Conservation (phyloP, 1,284 basidiomycete genomes). For the Phylloporus sp. region DNA sequence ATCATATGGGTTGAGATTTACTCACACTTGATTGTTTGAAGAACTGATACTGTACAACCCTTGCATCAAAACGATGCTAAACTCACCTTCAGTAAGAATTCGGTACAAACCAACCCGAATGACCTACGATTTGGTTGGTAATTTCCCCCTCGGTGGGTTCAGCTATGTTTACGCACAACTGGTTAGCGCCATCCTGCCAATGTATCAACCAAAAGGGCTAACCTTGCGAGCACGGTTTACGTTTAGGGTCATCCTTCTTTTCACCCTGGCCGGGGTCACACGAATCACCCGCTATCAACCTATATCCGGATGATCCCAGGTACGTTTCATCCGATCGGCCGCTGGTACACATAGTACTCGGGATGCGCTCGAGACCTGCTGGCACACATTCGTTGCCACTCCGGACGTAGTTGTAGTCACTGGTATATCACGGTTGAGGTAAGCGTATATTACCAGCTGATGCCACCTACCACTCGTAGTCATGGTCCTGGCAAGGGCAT, state of each 20-base stretch:
- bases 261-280: constrained; percentile 72
- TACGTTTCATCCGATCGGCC: constrained; percentile 67
- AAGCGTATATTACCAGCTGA: background rate
- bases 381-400: constrained; percentile 77
- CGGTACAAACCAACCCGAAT: background rate
- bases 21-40: constrained; percentile 75
- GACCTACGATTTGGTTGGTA: constrained; percentile 63
- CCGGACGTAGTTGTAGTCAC: constrained; percentile 89
- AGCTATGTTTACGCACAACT: constrained; percentile 43
- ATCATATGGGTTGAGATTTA: no score
- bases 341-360: constrained; percentile 70
- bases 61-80: constrained; percentile 75
- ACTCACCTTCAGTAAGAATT: constrained; percentile 15
- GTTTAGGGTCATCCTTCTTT: constrained; percentile 71
- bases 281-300: constrained; percentile 92
- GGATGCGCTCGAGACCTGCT: constrained; percentile 85
- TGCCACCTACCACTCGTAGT: constrained; percentile 86
- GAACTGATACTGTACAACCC: constrained; percentile 82
- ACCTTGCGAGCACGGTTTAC: constrained; percentile 81
- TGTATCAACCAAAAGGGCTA: constrained; percentile 6
- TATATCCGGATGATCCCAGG: constrained; percentile 89
- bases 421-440: constrained; percentile 32
- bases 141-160: constrained; percentile 76
- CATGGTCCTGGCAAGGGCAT: constrained; percentile 85
- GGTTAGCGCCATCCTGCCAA: constrained; percentile 6